Evolutionary conservation across 2,329 filamentous ascomycete genomes (phyloP).

Genomic region (Ophioceras dolichostomum): DNA sequence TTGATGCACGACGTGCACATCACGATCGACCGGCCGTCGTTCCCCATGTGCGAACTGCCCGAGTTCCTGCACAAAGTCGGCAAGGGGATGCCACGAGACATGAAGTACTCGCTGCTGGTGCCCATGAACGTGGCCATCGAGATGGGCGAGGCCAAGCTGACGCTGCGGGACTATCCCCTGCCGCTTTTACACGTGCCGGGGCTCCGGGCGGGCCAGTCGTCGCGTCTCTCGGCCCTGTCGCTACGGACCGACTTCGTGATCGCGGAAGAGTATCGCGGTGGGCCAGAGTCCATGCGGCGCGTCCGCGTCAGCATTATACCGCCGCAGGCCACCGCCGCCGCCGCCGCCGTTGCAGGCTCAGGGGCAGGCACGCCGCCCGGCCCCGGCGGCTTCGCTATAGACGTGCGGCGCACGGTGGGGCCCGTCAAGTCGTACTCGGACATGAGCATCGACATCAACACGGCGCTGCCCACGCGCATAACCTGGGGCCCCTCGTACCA

Average conservation of each 20-base stretch:
- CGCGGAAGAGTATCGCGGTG: conserved; percentile 84
- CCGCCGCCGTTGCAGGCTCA: too few relatives aligned
- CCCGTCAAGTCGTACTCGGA: conserved; percentile 96
- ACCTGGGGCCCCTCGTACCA: conserved; percentile 98
- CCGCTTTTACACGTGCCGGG: conserved; percentile 84
- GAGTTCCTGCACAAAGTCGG: conserved; percentile 79
- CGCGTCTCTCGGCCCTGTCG: conserved; percentile 68
- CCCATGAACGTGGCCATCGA: conserved; percentile 83
- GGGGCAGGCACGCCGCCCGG: conserved; percentile 36
- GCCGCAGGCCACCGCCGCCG: conserved; percentile 45
- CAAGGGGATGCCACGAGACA: conserved; percentile 92
- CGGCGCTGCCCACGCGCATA: conserved; percentile 78
- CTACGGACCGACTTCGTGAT: conserved; percentile 88
- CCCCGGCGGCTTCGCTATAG: conserved; percentile 62
- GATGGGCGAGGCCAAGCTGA: conserved; percentile 82
- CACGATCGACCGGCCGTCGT: conserved; percentile 82
- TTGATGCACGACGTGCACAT: conserved; percentile 77
- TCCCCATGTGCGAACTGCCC: conserved; percentile 69
- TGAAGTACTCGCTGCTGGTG: conserved; percentile 78
- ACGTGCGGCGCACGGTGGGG: conserved; percentile 81
- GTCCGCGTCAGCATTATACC: conserved; percentile 79
- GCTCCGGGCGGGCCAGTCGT: conserved; percentile 67
- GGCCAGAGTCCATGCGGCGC: conserved; percentile 65
- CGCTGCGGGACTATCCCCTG: conserved; percentile 83
- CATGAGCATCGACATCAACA: conserved; percentile 86